Evolutionary conservation across 2,329 filamentous ascomycete genomes (phyloP), one percentile per base, ranked within the genome.

Genomic region (Fusarium sp.): DNA sequence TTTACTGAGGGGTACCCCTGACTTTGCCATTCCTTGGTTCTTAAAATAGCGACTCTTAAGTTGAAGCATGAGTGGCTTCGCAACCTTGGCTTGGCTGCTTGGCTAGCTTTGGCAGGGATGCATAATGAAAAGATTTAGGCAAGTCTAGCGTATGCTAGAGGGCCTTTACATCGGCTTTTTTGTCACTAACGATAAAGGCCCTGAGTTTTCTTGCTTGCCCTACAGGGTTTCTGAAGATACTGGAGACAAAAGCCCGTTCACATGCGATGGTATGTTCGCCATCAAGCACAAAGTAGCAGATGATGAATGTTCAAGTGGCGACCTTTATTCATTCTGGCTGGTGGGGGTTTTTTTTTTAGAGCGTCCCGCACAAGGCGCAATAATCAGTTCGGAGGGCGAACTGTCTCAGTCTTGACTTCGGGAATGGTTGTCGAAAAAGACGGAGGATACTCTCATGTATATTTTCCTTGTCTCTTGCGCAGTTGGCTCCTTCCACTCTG

Each of bases 11-110:
- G 74, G 72, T 76, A 55, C 74, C 76, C 76, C 76, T 78, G 73
- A 75, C 76, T 78, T 77, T 77, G 73, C 74, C 76, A 63, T 74
- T 64, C 29, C 69, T 69, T 69, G 59, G 41, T 52, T 67, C 74
- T 69, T 78, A 77, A 76, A 78, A 78, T 78, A 77, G 76, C 46
- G 37, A 66, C 37, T 57, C 41, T 46, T 35, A n/a, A 35, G 61
- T 59, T 59, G 27, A 57, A 18, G 39, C 51, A 63, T 48, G 60
- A 33, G 67, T 66, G 64, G 63, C 65, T 52, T 49, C 42, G 59
- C 58, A 58, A 25, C 39, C 38, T 72, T 68, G 48, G 52, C 54
- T 72, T 68, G 51, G 56, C 48, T 33, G 14, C 12, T 4, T 12
- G n/a, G n/a, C n/a, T 63, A 61, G 31, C 49, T 44, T 23, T 39